These are phyloP conservation scores for Xylaria telfairii DNA, from an alignment of 495 filamentous ascomycete genomes.

Conservation along the genomic window DNA sequence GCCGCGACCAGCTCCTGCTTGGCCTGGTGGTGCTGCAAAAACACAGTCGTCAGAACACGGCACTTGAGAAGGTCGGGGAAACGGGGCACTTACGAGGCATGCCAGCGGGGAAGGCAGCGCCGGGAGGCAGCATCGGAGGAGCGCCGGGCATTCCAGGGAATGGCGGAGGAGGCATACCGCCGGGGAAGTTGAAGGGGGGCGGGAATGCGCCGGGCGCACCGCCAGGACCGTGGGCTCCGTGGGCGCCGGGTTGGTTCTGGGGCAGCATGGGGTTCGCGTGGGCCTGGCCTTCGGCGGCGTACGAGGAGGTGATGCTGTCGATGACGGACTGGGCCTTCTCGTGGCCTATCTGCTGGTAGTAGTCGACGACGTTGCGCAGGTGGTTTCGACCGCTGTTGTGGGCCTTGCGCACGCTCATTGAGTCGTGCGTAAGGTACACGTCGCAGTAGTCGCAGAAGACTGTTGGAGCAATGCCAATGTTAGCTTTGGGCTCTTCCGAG, in stretches of 20 bases:
- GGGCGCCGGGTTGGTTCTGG: slow-evolving; percentile 63
- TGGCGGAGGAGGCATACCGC: slow-evolving; percentile 43
- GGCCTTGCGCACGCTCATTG: slow-evolving; percentile 98
- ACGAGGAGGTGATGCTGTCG: slow-evolving; percentile 93
- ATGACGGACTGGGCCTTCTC: slow-evolving; percentile 98
- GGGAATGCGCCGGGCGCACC: slow-evolving; percentile 39
- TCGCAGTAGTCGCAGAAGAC: slow-evolving; percentile 96
- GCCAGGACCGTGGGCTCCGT: slow-evolving; percentile 46
- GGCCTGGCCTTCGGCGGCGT: slow-evolving; percentile 90
- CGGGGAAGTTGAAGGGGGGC: slow-evolving; percentile 38
- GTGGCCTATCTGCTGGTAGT: slow-evolving; percentile 99
- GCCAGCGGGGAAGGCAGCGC: slow-evolving; percentile 35
- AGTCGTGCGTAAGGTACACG: slow-evolving; percentile 99
- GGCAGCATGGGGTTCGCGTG: slow-evolving; percentile 81
- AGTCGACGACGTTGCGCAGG: slow-evolving; percentile 94
- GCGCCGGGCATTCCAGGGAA: slow-evolving; percentile 47
- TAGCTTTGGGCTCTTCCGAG: slow-evolving; percentile 10
- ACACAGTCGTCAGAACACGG: slow-evolving; percentile 20
- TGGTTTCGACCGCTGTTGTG: slow-evolving; percentile 98
- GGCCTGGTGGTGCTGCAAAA: slow-evolving; percentile 55
- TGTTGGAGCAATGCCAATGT: slow-evolving; percentile 25
- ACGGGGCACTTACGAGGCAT: slow-evolving; percentile 40
- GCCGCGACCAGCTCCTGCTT: slow-evolving; percentile 55
- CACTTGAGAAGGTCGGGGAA: background rate
- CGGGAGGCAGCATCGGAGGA: slow-evolving; percentile 38